phyloP scores from a whole-genome alignment of 2,329 filamentous ascomycete species.

The Capronia americana region DNA sequence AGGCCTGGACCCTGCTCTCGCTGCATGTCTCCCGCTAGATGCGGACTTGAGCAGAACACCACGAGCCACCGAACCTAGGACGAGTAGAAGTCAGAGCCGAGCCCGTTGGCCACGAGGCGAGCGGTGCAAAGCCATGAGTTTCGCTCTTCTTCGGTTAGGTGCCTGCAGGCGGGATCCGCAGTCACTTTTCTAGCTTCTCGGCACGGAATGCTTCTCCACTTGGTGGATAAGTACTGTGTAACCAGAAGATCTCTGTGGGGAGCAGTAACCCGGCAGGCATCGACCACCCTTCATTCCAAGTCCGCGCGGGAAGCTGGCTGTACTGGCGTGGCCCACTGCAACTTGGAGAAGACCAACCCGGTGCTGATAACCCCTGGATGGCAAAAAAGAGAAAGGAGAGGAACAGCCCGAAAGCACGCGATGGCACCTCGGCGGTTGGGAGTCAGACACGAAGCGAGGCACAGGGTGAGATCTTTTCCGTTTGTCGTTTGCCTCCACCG shows the following conservation, averaged over 20 bases:
- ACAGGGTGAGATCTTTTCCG: too few species aligned
- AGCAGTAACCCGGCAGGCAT: not conserved
- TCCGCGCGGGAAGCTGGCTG: slow-evolving; percentile 2
- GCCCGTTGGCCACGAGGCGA: slow-evolving; percentile 14
- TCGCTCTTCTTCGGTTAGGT: slow-evolving; percentile 15
- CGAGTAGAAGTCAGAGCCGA: slow-evolving; percentile 1
- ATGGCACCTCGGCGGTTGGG: slow-evolving; percentile 10
- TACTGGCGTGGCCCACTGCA: not conserved
- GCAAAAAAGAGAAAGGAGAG: slow-evolving; percentile 7
- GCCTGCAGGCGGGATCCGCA: slow-evolving; percentile 11
- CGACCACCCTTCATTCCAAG: not conserved
- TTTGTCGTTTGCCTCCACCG: not conserved
- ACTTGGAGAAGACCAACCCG: not conserved
- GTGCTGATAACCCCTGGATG: slow-evolving; percentile 9
- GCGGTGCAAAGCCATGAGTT: not conserved
- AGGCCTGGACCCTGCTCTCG: slow-evolving; percentile 20
- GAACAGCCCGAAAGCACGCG: slow-evolving; percentile 15
- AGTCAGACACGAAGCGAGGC: not conserved
- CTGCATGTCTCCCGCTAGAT: slow-evolving; percentile 12
- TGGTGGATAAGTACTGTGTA: not conserved
- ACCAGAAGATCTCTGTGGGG: slow-evolving; percentile 14
- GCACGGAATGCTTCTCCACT: not conserved
- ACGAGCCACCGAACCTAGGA: slow-evolving; percentile 6
- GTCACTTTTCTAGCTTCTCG: slow-evolving; percentile 17
- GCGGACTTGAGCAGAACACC: not conserved